Conservation (phyloP, 176 grass and related monocot species). For the Stipa capillata region DNA sequence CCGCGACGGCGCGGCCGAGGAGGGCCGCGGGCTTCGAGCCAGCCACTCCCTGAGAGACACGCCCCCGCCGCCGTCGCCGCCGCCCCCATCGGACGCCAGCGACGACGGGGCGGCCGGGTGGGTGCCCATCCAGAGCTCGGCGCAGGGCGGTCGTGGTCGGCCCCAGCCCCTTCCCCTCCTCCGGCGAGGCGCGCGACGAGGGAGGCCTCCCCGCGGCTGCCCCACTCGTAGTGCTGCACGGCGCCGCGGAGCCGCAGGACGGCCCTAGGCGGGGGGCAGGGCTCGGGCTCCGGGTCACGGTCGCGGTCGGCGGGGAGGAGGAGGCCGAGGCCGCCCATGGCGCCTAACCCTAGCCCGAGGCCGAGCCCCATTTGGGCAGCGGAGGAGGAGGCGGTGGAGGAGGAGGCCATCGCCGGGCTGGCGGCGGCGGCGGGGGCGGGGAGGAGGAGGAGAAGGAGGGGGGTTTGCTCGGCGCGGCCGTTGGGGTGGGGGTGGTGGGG, state of each 20-base stretch:
- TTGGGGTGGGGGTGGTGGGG: neutral
- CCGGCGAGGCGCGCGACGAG: conserved; percentile 57
- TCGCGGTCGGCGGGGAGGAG: neutral
- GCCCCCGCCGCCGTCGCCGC: neutral
- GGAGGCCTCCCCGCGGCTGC: conserved; percentile 38
- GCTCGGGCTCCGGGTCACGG: neutral
- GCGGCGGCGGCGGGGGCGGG: neutral
- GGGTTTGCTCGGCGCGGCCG: neutral
- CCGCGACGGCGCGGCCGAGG: conserved; percentile 52
- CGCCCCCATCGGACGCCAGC: neutral
- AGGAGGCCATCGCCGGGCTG: conserved; percentile 47
- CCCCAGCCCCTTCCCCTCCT: neutral
- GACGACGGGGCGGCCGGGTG: conserved; percentile 74
- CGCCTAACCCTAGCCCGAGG: neutral
- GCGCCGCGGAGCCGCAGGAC: conserved; percentile 46
- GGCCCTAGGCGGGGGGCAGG: neutral
- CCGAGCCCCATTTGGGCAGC: conserved; percentile 1
- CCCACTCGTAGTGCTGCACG: conserved; percentile 95
- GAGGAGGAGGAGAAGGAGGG: neutral
- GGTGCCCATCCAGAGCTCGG: conserved; percentile 95
- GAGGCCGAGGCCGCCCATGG: conserved; percentile 9
- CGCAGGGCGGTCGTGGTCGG: conserved; percentile 27
- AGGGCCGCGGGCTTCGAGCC: conserved; percentile 38
- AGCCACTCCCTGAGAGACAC: conserved; percentile 69
- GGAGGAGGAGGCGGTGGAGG: conserved; percentile 15